These are phyloP conservation scores for Millerozyma miso DNA, from an alignment of 805 yeast species.

Conservation along the genomic window DNA sequence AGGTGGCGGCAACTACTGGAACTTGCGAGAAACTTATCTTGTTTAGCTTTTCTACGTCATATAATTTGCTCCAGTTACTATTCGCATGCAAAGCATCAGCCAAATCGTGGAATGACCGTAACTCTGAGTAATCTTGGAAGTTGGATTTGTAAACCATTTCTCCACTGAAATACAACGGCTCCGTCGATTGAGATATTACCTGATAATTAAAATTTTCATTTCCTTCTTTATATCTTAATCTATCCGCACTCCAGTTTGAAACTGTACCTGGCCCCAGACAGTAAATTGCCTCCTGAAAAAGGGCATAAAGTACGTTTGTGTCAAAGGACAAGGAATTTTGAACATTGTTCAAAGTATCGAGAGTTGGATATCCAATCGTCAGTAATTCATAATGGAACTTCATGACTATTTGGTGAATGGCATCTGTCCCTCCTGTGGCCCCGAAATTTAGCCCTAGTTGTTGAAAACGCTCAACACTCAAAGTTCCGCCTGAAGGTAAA, in stretches of 20 bases:
- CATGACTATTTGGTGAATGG: slow-evolving; percentile 41
- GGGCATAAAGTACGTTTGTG: slow-evolving; percentile 50
- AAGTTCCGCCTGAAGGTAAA: slow-evolving; percentile 49
- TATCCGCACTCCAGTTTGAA: slow-evolving; percentile 49
- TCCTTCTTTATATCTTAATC: slow-evolving; percentile 23
- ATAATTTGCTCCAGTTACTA: slow-evolving; percentile 33
- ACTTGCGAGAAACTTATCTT: slow-evolving; percentile 27
- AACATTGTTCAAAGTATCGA: slow-evolving; percentile 28
- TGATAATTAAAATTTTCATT: slow-evolving; percentile 22
- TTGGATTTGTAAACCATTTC: slow-evolving; percentile 53
- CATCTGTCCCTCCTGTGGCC: slow-evolving; percentile 45
- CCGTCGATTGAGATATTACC: slow-evolving; percentile 6
- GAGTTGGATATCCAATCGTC: slow-evolving; percentile 32
- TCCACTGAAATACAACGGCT: slow-evolving; percentile 45
- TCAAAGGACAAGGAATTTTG: slow-evolving; percentile 42
- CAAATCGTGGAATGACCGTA: slow-evolving; percentile 34
- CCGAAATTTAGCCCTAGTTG: slow-evolving; percentile 52
- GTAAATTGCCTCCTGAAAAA: slow-evolving; percentile 58
- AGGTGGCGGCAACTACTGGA: slow-evolving; percentile 50
- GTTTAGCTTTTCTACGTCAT: slow-evolving; percentile 26
- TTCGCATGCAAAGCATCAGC: slow-evolving; percentile 35
- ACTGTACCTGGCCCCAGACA: slow-evolving; percentile 33
- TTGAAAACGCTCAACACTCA: slow-evolving; percentile 50
- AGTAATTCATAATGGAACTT: slow-evolving; percentile 37
- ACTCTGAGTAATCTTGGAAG: slow-evolving; percentile 45